phyloP scores from a whole-genome alignment of 2,329 filamentous ascomycete species.

The Colletotrichum sidae region DNA sequence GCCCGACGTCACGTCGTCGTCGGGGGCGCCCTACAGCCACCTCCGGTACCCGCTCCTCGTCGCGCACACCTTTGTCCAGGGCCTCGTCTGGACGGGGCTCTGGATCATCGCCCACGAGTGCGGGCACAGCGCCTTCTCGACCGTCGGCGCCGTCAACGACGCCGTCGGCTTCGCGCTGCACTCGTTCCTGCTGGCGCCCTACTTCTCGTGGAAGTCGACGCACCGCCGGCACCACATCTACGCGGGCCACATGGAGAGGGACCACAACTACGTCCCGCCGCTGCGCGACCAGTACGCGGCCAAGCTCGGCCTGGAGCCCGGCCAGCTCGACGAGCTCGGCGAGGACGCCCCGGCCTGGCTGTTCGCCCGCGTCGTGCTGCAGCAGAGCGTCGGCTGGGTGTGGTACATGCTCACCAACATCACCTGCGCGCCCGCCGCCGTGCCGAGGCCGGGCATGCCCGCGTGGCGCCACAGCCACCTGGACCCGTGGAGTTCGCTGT shows the following conservation, averaged over 20 bases:
- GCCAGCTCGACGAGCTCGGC: background rate
- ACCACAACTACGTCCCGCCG: conserved; percentile 72
- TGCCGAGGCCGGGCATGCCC: background rate
- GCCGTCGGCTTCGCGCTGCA: conserved; percentile 73
- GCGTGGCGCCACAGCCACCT: conserved; percentile 63
- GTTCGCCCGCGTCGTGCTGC: background rate
- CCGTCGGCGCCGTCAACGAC: conserved; percentile 67
- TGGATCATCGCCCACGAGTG: conserved; percentile 80
- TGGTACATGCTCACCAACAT: conserved; percentile 7
- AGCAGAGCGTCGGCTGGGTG: conserved; percentile 2
- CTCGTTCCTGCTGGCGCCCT: conserved; percentile 74
- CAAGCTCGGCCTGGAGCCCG: background rate
- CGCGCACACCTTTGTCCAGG: conserved; percentile 71
- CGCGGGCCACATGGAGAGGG: conserved; percentile 74
- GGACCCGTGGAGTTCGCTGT: conserved; percentile 70
- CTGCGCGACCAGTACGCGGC: conserved; percentile 43
- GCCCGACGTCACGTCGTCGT: background rate
- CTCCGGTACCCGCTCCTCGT: conserved; percentile 65
- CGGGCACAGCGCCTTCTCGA: conserved; percentile 75
- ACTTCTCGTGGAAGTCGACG: conserved; percentile 78
- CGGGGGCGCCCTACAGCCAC: conserved; percentile 45
- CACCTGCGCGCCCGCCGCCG: background rate
- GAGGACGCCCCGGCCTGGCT: conserved; percentile 69
- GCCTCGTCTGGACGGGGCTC: conserved; percentile 73
- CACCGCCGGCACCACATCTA: conserved; percentile 77